Evolutionary conservation across 805 yeast species (phyloP), one percentile per base, ranked within the genome.

Genomic region (Priceomyces medius): DNA sequence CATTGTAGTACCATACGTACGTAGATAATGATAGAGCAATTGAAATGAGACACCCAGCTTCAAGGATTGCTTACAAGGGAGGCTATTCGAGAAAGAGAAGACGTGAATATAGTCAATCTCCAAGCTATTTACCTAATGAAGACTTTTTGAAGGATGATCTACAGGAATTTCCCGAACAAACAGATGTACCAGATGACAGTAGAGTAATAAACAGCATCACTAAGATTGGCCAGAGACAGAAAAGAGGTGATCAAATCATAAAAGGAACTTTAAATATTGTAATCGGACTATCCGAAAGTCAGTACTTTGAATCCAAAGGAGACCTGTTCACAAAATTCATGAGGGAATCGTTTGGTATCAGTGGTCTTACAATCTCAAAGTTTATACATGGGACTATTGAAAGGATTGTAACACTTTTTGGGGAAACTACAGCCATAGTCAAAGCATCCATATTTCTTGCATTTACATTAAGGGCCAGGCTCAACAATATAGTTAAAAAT

Each of bases 381-480:
- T 34, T 45, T 2, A 38, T 43, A 1, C 49, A 59, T 5, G 68
- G 64, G 6, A 37, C 59, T 8, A 47, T 65, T 6, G 73, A 68
- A 31, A 43, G 68, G 35, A 55, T 53, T 37, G 38, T 68, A 4
- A 49, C 65, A 1, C 24, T 70, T 4, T 53, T 53, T 35, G 75
- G 75, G 1, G 42, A 39, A 9, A 20, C 46, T 17, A 44, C 46
- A 6, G 38, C 49, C 7, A 45, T 57, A n/a, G 35, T 61, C 18
- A 57, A 56, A 31, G 56, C 62, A 4, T 53, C 55, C 4, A 39
- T 63, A 2, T 67, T 45, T 36, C 35, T 64, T 9, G 46, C 65
- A 2, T 69, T 52, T 43, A 23, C 58, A 4, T 38, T 61, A 27
- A 48, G 44, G 24, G 56, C 61, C 2, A 53, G 50, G 20, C 38